Percentiles rank a stretch among this genome's conserved stretches.
These are phyloP conservation scores for Sanguinoderma infundibulare DNA, from an alignment of 1,284 basidiomycete species.

Conservation along the genomic window DNA sequence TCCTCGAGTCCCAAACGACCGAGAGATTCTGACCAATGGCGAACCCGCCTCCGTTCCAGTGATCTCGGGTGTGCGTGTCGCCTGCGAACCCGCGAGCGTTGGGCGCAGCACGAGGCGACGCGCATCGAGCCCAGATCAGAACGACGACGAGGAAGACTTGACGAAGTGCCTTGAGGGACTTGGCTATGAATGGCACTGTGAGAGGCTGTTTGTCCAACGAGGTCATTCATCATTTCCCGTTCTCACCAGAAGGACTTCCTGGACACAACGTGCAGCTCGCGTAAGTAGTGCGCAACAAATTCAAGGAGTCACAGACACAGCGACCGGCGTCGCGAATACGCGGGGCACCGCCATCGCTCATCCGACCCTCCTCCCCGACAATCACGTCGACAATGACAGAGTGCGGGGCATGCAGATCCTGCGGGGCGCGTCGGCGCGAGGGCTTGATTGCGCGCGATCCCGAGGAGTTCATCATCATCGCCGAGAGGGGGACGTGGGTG, in stretches of 20 bases:
- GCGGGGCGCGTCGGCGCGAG: too few species aligned
- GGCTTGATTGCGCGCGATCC: conserved; percentile 19
- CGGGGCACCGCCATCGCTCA: conserved; percentile 3
- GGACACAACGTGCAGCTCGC: neutral
- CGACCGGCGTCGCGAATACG: conserved; percentile 1
- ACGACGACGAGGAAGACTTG: neutral
- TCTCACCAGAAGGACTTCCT: neutral
- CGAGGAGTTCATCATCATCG: conserved; percentile 10
- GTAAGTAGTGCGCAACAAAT: too few species aligned
- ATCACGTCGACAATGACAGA: conserved; percentile 1
- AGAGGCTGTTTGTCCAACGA: conserved; percentile 13
- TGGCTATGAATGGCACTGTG: conserved; percentile 19
- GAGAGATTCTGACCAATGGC: neutral
- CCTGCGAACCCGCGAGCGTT: neutral
- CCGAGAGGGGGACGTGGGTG: neutral
- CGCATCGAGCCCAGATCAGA: too few species aligned
- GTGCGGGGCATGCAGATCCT: neutral
- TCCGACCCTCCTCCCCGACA: neutral
- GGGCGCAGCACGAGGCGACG: too few species aligned
- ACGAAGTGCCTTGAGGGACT: neutral
- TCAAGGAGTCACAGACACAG: neutral
- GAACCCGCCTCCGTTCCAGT: too few species aligned
- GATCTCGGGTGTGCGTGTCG: too few species aligned
- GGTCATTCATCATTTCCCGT: neutral
- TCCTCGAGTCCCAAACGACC: neutral